Evolutionary conservation across 768 basidiomycete species (phyloP), one percentile per base, ranked within the genome.

Genomic region (Lyophyllum atratum): DNA sequence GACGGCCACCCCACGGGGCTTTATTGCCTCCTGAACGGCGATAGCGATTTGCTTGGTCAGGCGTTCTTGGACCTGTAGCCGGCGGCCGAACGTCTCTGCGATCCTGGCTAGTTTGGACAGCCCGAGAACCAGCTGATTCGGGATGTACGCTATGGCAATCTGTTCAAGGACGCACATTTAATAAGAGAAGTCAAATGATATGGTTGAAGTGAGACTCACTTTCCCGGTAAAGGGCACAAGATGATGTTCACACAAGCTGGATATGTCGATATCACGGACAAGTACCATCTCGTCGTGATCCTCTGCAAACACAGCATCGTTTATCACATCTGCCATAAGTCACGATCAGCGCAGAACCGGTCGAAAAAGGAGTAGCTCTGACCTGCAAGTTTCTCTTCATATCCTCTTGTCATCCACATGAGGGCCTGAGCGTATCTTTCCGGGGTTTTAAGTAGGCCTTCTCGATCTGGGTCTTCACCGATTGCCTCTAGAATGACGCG

Each of bases 231-330:
- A 98, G 19, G 97, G 97, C 28, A 98, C 95, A 59, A 99, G 81
- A 72, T 99, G 97, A 70, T 99, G 97, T 78, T 99, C 97, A 74
- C 97, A 99, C 57, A 99, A 77, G 69, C 93, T 96, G 45, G 93
- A 97, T 57, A 99, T 88, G 70, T 97, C 93, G 66, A 99, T 98
- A 70, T 99, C 95, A 58, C 92, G 86, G 54, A 99, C 96, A 57
- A 99, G 85, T 40, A 99, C 97, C 94, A 99, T 96, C 74, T 99
- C 97, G 66, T 98, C 97, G 77, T 99, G 97, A 74, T 99, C 94
- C 73, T 99, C 97, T 43, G 93, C 89, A 70, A 99, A 99, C 37
- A 99, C 86, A 56, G 97, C 97, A 79, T 96, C 93, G 74, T 98
- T 98, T 61, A 98, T 97, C 66, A 98, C 95, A 71, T 99, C 97